phyloP scores from a whole-genome alignment of 345 rosid species.

The Melastoma malabathricum region DNA sequence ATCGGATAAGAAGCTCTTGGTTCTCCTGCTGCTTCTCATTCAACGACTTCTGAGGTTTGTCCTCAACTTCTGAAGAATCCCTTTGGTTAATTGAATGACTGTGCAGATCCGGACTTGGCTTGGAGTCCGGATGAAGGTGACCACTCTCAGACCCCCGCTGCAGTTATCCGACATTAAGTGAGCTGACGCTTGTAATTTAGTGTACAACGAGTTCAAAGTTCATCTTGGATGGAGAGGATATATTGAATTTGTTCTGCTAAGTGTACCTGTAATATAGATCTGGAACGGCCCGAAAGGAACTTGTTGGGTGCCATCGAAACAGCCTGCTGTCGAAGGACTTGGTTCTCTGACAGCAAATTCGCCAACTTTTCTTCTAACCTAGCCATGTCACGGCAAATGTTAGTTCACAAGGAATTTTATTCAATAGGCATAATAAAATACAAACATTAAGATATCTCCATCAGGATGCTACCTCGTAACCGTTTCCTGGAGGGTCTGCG shows the following conservation, averaged over 20 bases:
- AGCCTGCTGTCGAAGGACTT: conserved; percentile 89
- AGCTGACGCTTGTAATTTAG: too few relatives aligned
- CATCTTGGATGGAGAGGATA: too few relatives aligned
- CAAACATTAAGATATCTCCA: neutral
- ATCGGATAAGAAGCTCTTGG: conserved; percentile 87
- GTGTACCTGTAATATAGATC: conserved; percentile 40
- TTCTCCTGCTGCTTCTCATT: conserved; percentile 96
- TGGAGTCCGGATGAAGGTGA: conserved; percentile 39
- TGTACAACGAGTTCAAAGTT: too few relatives aligned
- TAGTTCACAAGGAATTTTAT: neutral
- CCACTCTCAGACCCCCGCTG: conserved; percentile 73
- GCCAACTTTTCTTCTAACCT: conserved; percentile 80
- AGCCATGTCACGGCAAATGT: conserved; percentile 9
- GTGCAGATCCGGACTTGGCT: conserved; percentile 53
- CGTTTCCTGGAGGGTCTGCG: conserved; percentile 63
- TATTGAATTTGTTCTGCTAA: too few relatives aligned
- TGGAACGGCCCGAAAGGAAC: conserved; percentile 83
- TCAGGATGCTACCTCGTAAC: conserved; percentile 33
- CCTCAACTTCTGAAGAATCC: conserved; percentile 56
- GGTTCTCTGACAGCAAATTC: conserved; percentile 77
- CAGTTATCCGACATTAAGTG: too few relatives aligned
- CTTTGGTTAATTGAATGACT: conserved; percentile 59
- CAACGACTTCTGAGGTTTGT: conserved; percentile 72
- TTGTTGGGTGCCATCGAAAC: conserved; percentile 89
- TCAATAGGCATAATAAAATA: too few relatives aligned